Evolutionary conservation across 305 asterid genomes (phyloP).

Genomic region (Andrographis paniculata): DNA sequence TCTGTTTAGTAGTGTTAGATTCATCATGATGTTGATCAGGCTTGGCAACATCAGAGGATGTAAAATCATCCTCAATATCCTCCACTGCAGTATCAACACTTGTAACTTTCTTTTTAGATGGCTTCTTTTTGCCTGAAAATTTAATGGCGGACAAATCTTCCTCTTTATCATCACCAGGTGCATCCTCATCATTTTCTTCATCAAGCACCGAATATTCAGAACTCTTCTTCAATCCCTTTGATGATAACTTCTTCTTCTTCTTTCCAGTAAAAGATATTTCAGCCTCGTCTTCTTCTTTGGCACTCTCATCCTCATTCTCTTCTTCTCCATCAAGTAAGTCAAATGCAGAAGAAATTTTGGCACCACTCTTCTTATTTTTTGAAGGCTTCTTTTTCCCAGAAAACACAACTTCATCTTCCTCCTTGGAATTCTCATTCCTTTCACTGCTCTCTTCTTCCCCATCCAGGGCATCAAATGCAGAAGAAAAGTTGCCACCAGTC

Average conservation of each 20-base stretch:
- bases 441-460: constrained; percentile 34
- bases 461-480: constrained; percentile 42
- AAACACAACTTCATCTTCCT: constrained; percentile 29
- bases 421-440: constrained; percentile 33
- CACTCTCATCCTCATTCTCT: constrained; percentile 29
- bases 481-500: constrained; percentile 23
- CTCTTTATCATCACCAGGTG: constrained; percentile 32
- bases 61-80: constrained; percentile 27
- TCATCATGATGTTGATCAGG: constrained; percentile 29
- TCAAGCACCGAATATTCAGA: constrained; percentile 44
- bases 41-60: constrained; percentile 26
- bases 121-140: constrained; percentile 88
- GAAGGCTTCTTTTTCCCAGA: constrained; percentile 56
- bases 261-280: constrained; percentile 40
- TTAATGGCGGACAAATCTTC: constrained; percentile 37
- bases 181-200: constrained; percentile 41
- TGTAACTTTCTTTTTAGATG: constrained; percentile 57
- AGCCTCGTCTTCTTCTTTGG: constrained; percentile 34
- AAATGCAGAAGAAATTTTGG: constrained; percentile 28
- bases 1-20: constrained; percentile 30
- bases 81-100: constrained; percentile 29
- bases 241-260: constrained; percentile 49
- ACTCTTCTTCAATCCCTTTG: constrained; percentile 37
- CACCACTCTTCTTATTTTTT: constrained; percentile 38
- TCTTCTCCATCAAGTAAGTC: constrained; percentile 39